Evolutionary conservation across 2,329 filamentous ascomycete genomes (phyloP).

Genomic region (Knoxdaviesia capensis): DNA sequence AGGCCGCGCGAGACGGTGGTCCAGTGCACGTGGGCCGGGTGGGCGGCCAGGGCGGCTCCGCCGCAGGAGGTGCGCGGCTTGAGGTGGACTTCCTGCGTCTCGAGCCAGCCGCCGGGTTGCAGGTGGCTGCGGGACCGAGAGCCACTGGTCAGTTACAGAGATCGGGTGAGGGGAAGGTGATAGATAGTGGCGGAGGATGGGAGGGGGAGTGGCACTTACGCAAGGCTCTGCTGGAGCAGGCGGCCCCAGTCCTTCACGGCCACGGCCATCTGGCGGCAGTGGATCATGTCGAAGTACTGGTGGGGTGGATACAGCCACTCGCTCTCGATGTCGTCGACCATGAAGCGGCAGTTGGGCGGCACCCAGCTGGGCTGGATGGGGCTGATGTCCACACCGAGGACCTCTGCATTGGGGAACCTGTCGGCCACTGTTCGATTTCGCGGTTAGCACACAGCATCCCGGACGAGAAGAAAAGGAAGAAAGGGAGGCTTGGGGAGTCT

Average conservation of each 20-base stretch:
- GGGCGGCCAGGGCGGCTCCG: conserved; percentile 16
- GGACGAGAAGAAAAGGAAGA: not conserved
- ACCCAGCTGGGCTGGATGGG: conserved; percentile 35
- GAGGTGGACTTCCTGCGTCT: conserved; percentile 33
- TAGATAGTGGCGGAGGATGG: too few relatives aligned
- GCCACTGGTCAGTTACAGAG: not conserved
- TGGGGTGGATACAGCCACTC: conserved; percentile 28
- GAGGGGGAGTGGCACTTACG: conserved; percentile 15
- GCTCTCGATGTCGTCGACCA: conserved; percentile 36
- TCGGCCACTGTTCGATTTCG: conserved; percentile 15
- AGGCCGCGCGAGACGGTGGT: conserved; percentile 22
- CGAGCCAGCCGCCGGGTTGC: conserved; percentile 33
- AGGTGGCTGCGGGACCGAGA: conserved; percentile 18
- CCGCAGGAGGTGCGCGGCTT: conserved; percentile 21
- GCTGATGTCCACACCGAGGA: conserved; percentile 33
- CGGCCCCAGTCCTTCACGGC: conserved; percentile 34
- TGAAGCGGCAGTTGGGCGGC: conserved; percentile 33
- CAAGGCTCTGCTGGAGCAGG: conserved; percentile 23
- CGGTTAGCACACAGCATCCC: conserved; percentile 3
- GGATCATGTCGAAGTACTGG: conserved; percentile 39
- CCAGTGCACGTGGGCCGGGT: conserved; percentile 27
- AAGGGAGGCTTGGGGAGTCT: not conserved
- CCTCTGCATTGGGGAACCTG: conserved; percentile 22
- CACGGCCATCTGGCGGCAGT: conserved; percentile 35
- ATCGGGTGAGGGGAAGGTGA: too few relatives aligned